phyloP scores from a whole-genome alignment of 2,329 filamentous ascomycete species.

The Ceratocystis huliohia region DNA sequence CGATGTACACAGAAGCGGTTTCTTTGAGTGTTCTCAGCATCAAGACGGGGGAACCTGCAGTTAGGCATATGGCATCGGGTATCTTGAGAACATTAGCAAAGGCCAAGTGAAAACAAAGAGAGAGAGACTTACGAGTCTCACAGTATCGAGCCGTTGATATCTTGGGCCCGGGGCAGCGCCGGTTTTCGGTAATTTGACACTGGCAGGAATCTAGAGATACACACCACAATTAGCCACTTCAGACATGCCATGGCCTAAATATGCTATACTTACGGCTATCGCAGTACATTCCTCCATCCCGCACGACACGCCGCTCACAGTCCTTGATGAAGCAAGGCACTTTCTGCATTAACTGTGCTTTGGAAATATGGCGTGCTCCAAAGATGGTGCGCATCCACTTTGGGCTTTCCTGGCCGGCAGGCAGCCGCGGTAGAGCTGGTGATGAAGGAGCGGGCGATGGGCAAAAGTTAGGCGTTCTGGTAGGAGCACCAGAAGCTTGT shows the following conservation, averaged over 20 bases:
- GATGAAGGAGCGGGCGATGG: not conserved
- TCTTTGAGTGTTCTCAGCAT: not conserved
- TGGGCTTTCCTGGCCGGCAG: not conserved
- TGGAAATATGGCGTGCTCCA: conserved; percentile 14
- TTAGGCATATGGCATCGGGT: not conserved
- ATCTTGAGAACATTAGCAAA: conserved; percentile 9
- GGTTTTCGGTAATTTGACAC: not conserved
- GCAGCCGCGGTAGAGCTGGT: not conserved
- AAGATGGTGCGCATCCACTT: conserved; percentile 15
- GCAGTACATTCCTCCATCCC: conserved; percentile 10
- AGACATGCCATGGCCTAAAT: not conserved
- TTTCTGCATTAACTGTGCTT: conserved; percentile 5
- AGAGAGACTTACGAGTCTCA: conserved; percentile 7
- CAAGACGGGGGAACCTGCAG: conserved; percentile 12
- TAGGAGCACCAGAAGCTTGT: not conserved
- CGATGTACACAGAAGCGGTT: conserved; percentile 14
- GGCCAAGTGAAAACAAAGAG: not conserved
- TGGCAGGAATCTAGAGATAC: conserved; percentile 8
- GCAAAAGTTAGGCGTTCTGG: not conserved
- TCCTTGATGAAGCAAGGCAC: conserved; percentile 14
- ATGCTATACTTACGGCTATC: not conserved
- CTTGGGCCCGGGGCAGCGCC: conserved; percentile 3
- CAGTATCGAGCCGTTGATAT: not conserved
- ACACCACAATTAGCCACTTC: not conserved
- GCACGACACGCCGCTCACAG: not conserved